Base-by-base conservation (phyloP, 805 yeast species). In the Candida alai region DNA sequence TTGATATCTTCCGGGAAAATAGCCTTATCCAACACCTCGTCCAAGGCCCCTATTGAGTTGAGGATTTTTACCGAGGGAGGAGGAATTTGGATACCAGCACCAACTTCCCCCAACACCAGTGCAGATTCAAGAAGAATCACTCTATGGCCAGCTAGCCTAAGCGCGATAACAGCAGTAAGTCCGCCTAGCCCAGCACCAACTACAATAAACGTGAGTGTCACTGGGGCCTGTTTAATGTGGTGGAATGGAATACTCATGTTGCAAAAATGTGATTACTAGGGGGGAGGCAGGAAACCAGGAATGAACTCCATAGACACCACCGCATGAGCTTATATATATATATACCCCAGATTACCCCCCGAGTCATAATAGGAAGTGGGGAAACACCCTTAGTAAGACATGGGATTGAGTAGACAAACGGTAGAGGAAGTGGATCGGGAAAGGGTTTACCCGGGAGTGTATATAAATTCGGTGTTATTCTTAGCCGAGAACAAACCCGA, bases 1-100 rank as follows among this genome's bases (percentile, higher is more conserved):
- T 23, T 40, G 30, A 28, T 28, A 28, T 34, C 42, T 4, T 33
- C 32, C 10, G 58, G 58, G 19, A 46, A 17, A 18, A 43, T 39
- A 22, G 49, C 20, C 19, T 28, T 24, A 8, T 39, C 35, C 18
- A 32, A 24, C 3, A 54, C 33, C 19, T 41, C 21, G 13, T 39
- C 36, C 19, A 38, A 37, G 8, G 42, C 42, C 1, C 59, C 58
- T 28, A 46, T 38, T 11, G 42, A 30, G 22, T 44, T 39, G 14
- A 56, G 39, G 19, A 56, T 46, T 18, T 49, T 42, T 4, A 46
- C 36, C 7, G 57, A 45, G 16, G 52, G 51, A 4, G 62, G 62
- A 12, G 60, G 59, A 19, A 55, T 43, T 39, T 54, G 61, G 30
- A 55, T 55, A 19, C 61, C 61, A 12, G 61, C 61, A n/a, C 61